Conservation (phyloP, 2,329 filamentous ascomycete genomes). For the Aspergillus hiratsukae region DNA sequence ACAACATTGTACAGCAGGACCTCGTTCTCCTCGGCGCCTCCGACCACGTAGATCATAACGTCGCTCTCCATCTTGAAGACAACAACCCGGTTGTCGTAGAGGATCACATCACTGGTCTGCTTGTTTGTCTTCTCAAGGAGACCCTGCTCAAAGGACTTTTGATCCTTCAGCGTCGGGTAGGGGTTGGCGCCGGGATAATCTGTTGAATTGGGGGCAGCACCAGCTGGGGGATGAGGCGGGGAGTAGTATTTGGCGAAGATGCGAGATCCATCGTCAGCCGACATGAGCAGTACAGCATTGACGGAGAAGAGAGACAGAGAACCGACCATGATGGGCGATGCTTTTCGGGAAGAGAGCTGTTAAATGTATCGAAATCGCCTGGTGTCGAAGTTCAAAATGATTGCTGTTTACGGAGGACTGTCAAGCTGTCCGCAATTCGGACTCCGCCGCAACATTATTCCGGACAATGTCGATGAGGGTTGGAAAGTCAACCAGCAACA, state of each 20-base stretch:
- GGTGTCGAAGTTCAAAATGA: neutral
- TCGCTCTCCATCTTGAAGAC: slow-evolving; percentile 98
- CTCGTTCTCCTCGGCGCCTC: slow-evolving; percentile 90
- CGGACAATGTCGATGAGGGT: slow-evolving; percentile 2
- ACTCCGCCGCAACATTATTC: slow-evolving; percentile 21
- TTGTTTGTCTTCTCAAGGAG: slow-evolving; percentile 94
- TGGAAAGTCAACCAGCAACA: neutral
- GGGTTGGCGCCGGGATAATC: slow-evolving; percentile 65
- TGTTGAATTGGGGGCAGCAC: slow-evolving; percentile 50
- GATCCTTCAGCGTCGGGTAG: slow-evolving; percentile 84
- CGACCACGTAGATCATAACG: slow-evolving; percentile 93
- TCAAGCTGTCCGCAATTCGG: slow-evolving; percentile 22
- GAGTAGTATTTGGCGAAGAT: slow-evolving; percentile 94
- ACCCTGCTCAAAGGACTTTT: slow-evolving; percentile 95
- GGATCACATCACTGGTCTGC: slow-evolving; percentile 90
- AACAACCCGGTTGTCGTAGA: slow-evolving; percentile 94
- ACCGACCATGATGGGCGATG: slow-evolving; percentile 57
- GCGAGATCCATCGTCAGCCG: slow-evolving; percentile 81
- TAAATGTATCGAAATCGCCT: neutral
- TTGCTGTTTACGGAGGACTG: slow-evolving; percentile 15
- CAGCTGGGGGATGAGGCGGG: slow-evolving; percentile 63
- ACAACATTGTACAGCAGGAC: slow-evolving; percentile 93
- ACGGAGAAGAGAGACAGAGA: slow-evolving; percentile 72
- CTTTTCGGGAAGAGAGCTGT: slow-evolving; percentile 5
- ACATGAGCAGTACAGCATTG: slow-evolving; percentile 73